A percentile compares a stretch with the other conserved stretches of the same genome.
Evolutionary conservation across 2,329 filamentous ascomycete species (phyloP).

Genomic region (Colletotrichum lentis): DNA sequence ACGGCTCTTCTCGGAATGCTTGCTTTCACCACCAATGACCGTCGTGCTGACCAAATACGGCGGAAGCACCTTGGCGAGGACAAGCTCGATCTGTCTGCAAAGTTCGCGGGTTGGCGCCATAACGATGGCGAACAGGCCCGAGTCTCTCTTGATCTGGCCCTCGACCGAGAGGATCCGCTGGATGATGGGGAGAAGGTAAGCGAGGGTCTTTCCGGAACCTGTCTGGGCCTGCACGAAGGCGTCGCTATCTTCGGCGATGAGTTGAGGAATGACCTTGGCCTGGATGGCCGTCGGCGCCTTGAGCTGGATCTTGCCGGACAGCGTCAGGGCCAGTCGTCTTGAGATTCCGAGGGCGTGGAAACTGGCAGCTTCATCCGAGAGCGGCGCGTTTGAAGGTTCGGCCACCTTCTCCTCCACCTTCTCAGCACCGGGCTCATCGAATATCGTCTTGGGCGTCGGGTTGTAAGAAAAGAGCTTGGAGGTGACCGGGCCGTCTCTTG

Average conservation of each 20-base stretch:
- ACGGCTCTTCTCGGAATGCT: slow-evolving; percentile 87
- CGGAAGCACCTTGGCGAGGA: slow-evolving; percentile 84
- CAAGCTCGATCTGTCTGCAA: slow-evolving; percentile 89
- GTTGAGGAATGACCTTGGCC: slow-evolving; percentile 82
- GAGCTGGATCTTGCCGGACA: slow-evolving; percentile 84
- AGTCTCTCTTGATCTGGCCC: slow-evolving; percentile 77
- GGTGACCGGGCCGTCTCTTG: slow-evolving; percentile 67
- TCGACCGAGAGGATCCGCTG: slow-evolving; percentile 85
- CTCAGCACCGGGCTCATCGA: slow-evolving; percentile 58
- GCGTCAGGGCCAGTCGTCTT: slow-evolving; percentile 78
- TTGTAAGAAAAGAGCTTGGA: slow-evolving; percentile 95
- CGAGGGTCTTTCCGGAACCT: slow-evolving; percentile 94
- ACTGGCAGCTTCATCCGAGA: slow-evolving; percentile 82
- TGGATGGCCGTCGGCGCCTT: slow-evolving; percentile 95
- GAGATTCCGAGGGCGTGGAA: slow-evolving; percentile 89
- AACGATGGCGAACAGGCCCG: slow-evolving; percentile 92
- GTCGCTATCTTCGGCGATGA: slow-evolving; percentile 83
- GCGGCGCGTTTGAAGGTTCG: slow-evolving; percentile 88
- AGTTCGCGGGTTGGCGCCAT: slow-evolving; percentile 92
- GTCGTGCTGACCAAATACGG: slow-evolving; percentile 95
- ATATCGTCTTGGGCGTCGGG: slow-evolving; percentile 72
- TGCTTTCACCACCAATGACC: slow-evolving; percentile 74
- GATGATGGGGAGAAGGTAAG: slow-evolving; percentile 93
- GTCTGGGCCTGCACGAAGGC: slow-evolving; percentile 97
- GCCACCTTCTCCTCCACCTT: slow-evolving; percentile 58